These are phyloP conservation scores for Umbelopsis sp. DNA, from an alignment of 192 early-diverging fungal species.

Conservation along the genomic window DNA sequence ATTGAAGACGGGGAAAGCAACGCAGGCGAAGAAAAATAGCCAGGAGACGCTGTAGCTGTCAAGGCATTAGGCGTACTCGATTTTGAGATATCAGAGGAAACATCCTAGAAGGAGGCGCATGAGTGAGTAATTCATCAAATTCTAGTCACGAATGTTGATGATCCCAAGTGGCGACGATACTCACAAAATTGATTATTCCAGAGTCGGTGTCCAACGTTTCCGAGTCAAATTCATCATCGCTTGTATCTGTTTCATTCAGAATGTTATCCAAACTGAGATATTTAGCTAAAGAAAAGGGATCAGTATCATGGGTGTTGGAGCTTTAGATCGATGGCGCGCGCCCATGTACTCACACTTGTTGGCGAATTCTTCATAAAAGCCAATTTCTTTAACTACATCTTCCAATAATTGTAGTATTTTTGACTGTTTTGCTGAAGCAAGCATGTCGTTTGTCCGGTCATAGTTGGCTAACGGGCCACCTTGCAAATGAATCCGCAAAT, in stretches of 20 bases:
- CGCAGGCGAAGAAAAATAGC: slow-evolving; percentile 16
- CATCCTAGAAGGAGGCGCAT: slow-evolving; percentile 23
- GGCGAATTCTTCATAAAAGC: slow-evolving; percentile 66
- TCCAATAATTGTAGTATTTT: slow-evolving; percentile 54
- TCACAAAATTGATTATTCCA: slow-evolving; percentile 41
- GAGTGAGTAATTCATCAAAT: background rate
- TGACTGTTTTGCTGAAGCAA: slow-evolving; percentile 42
- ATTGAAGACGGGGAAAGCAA: slow-evolving; percentile 2
- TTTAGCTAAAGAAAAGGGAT: slow-evolving; percentile 35
- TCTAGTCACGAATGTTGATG: slow-evolving; percentile 20
- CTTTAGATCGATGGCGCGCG: background rate
- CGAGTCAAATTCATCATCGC: slow-evolving; percentile 49
- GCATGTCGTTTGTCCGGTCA: slow-evolving; percentile 1
- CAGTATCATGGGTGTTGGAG: slow-evolving; percentile 9
- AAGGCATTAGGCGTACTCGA: slow-evolving; percentile 8
- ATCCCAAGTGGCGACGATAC: too few species aligned
- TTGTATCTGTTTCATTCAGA: slow-evolving; percentile 57
- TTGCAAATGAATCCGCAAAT: slow-evolving; percentile 63
- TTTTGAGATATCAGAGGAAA: slow-evolving; percentile 37
- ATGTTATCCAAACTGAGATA: slow-evolving; percentile 61
- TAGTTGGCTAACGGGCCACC: slow-evolving; percentile 45
- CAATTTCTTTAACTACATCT: slow-evolving; percentile 53
- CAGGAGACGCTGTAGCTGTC: slow-evolving; percentile 5
- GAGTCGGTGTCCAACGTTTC: slow-evolving; percentile 53
- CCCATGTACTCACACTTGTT: slow-evolving; percentile 48